Conservation (phyloP, 2,329 filamentous ascomycete species). For the Penicillium olsonii region DNA sequence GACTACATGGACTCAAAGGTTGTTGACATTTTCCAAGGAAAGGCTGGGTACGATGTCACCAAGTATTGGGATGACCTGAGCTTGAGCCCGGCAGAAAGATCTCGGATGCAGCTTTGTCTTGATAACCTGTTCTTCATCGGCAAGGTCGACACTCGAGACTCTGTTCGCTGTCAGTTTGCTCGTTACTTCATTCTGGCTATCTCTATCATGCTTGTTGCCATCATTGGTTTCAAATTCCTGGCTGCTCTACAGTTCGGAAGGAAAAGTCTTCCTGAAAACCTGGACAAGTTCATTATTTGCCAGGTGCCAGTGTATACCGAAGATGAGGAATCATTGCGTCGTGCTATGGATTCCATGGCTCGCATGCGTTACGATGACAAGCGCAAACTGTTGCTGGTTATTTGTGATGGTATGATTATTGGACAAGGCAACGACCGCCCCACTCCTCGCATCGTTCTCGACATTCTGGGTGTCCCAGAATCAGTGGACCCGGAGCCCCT, state of each 20-base stretch:
- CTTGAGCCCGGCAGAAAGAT: slow-evolving; percentile 58
- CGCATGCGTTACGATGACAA: slow-evolving; percentile 96
- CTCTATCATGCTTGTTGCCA: slow-evolving; percentile 73
- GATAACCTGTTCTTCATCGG: slow-evolving; percentile 95
- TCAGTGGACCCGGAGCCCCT: slow-evolving; percentile 92
- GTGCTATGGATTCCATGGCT: slow-evolving; percentile 93
- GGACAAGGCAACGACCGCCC: slow-evolving; percentile 94
- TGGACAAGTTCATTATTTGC: slow-evolving; percentile 98
- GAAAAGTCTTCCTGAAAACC: slow-evolving; percentile 89
- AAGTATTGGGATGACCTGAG: slow-evolving; percentile 76
- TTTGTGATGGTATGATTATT: slow-evolving; percentile 96
- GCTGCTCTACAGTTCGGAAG: slow-evolving; percentile 90
- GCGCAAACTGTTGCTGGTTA: slow-evolving; percentile 91
- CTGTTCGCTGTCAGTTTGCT: slow-evolving; percentile 79
- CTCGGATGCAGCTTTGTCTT: slow-evolving; percentile 76
- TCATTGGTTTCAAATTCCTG: slow-evolving; percentile 95
- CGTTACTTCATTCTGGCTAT: slow-evolving; percentile 87
- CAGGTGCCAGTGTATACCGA: slow-evolving; percentile 98
- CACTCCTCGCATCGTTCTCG: slow-evolving; percentile 95
- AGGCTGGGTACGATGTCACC: slow-evolving; percentile 76
- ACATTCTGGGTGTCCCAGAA: slow-evolving; percentile 93
- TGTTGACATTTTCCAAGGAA: slow-evolving; percentile 72
- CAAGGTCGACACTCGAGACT: slow-evolving; percentile 87
- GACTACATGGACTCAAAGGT: slow-evolving; percentile 82
- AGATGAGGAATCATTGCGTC: slow-evolving; percentile 94